Evolutionary conservation across 192 early-diverging fungal genomes (phyloP), one percentile per base, ranked within the genome.

Genomic region (Umbelopsis sp.): DNA sequence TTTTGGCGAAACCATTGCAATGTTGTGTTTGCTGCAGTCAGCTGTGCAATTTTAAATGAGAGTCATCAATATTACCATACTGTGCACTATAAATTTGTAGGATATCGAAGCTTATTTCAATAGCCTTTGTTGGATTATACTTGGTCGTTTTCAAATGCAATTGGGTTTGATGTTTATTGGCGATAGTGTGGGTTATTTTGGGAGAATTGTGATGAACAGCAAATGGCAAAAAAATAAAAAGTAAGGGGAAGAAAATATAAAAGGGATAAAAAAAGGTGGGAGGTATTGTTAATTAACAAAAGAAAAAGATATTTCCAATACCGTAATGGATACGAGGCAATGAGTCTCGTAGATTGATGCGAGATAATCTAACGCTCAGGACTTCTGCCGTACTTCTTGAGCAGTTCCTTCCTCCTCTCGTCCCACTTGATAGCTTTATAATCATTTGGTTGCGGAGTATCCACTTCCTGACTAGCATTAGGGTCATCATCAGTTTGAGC

Each of bases 1-100:
- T 51, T 86, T 86, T 71, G 85, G 85, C 14, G 85, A 86, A 70
- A 76, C 81, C 22, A 86, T 86, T 45, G 81, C 81, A n/a, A 71
- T 86, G 73, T 59, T 86, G 20, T 82, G 82, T 75, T 66, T 86
- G 31, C 69, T 86, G 32, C 79, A 84, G 66, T 79, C 85, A 14
- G 78, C 71, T 51, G 79, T 81, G 29, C 74, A 70, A 45, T 73
- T 69, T 66, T 80, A 47, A 75, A 20, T 26, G 38, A 14, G 9
- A 32, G 4, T 53, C 52, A 29, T 34, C 56, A 29, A 21, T 49
- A 49, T n/a, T 49, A n/a, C 0, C 10, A 16, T n/a, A n/a, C 45
- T 47, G 20, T 47, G 45, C 20, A 5, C 20, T 47, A n/a, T 47
- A 47, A 47, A 16, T 12, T n/a, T 49, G 47, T 49, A n/a, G 47